Evolutionary conservation across 768 basidiomycete genomes (phyloP).

Genomic region (Sarcodon sp.): DNA sequence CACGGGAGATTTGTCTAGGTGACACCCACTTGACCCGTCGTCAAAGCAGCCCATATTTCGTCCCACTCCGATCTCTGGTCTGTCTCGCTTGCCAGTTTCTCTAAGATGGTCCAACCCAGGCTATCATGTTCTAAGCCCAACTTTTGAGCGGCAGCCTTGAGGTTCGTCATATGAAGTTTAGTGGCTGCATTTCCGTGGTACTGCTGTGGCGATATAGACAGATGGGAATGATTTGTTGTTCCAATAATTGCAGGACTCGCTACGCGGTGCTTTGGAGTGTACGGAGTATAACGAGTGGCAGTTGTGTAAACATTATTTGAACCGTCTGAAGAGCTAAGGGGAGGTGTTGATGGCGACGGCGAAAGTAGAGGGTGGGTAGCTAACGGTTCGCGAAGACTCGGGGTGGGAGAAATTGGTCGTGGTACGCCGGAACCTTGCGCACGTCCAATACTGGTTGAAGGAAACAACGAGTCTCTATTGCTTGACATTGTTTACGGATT

Average conservation of each 20-base stretch:
- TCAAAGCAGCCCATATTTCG: constrained; percentile 53
- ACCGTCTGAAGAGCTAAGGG: constrained; percentile 4
- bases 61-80: constrained; percentile 50
- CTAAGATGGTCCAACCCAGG: constrained; percentile 68
- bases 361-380: constrained; percentile 57
- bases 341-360: constrained; percentile 18
- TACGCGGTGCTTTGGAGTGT: constrained; percentile 61
- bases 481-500: no score
- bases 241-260: constrained; percentile 30
- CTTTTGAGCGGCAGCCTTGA: constrained; percentile 60
- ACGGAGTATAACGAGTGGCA: constrained; percentile 53
- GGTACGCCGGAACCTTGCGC: constrained; percentile 6
- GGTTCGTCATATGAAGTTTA: constrained; percentile 57
- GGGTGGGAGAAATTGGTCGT: constrained; percentile 9
- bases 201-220: constrained; percentile 24
- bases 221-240: constrained; percentile 25
- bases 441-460: constrained; percentile 12
- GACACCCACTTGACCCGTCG: constrained; percentile 49
- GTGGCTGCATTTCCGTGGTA: constrained; percentile 48
- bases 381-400: constrained; percentile 31
- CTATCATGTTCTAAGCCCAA: constrained; percentile 53
- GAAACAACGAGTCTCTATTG: constrained; percentile 8
- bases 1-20: not conserved
- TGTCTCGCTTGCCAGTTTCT: constrained; percentile 44
- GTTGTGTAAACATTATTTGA: constrained; percentile 5